Base-by-base conservation (phyloP, 129 eudicot species). In the Flaveria ramosissima region DNA sequence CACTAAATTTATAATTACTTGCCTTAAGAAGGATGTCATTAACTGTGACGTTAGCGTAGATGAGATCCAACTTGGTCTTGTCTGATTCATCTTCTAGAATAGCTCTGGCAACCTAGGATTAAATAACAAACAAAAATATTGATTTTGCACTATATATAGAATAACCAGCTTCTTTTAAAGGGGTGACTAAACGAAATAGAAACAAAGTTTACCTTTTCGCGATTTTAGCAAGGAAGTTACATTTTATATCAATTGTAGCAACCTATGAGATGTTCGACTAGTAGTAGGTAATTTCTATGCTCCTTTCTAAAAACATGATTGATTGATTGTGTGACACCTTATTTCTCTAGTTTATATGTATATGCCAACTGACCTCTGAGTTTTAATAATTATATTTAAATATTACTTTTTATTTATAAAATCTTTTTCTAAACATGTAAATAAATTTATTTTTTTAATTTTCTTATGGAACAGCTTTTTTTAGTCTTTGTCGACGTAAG, bases 101-200 rank as follows among this genome's bases (percentile, higher is more conserved):
- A 60, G 85, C 85, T 73, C 90, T 83, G 7, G 88, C 83, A 53
- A 86, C 84, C 90, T 86, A 71, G 11, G 42, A 39, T 55, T 47
- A 36, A 70, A 32, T 24, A 6, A 68, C 19, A 15, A 14, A 4
- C 16, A 61, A 9, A 61, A 26, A 5, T 1, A 13, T 12, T 8
- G 0, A 26, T 26, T 61, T 12, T 61, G 0, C 14, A 61, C 42
- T 19, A 15, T 26, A 61, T 21, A 26, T 12, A 26, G 4, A 23
- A 24, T 12, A 60, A 24, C 67, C 67, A 60, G 17, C n/a, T 60
- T 60, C 23, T 59, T 59, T 5, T 59, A 59, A 59, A 59, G 36
- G 36, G 65, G 11, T 59, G 23, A 59, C 6, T 23, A 30, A 30
- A 57, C 6, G 32, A 57, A 57, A 52, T n/a, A 52, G 10, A 6